A percentile compares a stretch with the other conserved stretches of the same genome.
phyloP scores from a whole-genome alignment of 78 protist genomes.

The Tieghemostelium lacteum region DNA sequence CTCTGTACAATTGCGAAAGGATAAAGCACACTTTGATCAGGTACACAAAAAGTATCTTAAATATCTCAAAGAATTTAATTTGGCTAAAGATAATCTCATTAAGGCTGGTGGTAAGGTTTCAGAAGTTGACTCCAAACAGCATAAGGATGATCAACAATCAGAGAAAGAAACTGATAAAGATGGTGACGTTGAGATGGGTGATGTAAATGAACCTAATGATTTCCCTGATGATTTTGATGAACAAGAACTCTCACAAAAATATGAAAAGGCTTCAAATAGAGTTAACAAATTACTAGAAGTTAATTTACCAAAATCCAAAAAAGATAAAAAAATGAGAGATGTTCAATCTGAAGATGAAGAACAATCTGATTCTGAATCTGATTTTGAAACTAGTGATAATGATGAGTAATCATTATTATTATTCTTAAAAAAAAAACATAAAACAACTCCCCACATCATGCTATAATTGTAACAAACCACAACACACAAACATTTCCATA shows the following conservation, averaged over 20 bases:
- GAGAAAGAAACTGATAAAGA: conserved; percentile 17
- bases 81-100: conserved; percentile 9
- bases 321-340: neutral
- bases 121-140: neutral
- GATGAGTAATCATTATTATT: no score
- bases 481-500: no score
- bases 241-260: neutral
- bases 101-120: neutral
- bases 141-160: neutral
- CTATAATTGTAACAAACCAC: no score
- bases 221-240: neutral
- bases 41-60: conserved; percentile 15
- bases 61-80: neutral
- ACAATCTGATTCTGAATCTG: neutral
- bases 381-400: neutral
- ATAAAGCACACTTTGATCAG: conserved; percentile 2
- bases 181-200: neutral
- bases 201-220: neutral
- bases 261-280: neutral
- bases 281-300: no score
- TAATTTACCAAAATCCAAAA: neutral
- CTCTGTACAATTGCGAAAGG: conserved; percentile 1
- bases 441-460: no score
- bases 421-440: no score
- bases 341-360: neutral